These are phyloP conservation scores for Coemansia sp. DNA, from an alignment of 192 early-diverging fungal genomes.

Conservation along the genomic window DNA sequence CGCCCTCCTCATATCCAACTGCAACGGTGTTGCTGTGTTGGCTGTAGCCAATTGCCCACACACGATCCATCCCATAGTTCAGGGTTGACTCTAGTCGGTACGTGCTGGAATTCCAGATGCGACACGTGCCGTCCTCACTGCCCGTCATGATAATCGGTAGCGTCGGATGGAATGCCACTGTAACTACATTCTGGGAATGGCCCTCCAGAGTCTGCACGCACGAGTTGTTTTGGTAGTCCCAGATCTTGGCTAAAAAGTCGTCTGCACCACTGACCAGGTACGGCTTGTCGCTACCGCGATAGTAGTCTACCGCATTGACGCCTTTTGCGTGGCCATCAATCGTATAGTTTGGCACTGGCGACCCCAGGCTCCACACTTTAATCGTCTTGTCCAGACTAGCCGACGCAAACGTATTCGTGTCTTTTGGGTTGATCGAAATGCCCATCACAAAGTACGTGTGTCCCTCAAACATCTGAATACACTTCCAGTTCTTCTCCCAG, in stretches of 20 bases:
- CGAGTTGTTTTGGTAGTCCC: slow-evolving; percentile 99
- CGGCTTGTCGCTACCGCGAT: slow-evolving; percentile 96
- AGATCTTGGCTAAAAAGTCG: slow-evolving; percentile 92
- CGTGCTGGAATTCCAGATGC: slow-evolving; percentile 97
- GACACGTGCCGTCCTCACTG: slow-evolving; percentile 91
- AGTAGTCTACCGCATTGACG: slow-evolving; percentile 98
- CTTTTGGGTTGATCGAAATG: slow-evolving; percentile 98
- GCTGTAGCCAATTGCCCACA: slow-evolving; percentile 91
- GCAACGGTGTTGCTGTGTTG: slow-evolving; percentile 89
- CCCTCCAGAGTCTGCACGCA: slow-evolving; percentile 99
- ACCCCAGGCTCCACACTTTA: slow-evolving; percentile 97
- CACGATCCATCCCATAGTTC: slow-evolving; percentile 96
- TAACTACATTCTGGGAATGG: slow-evolving; percentile 90
- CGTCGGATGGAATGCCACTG: slow-evolving; percentile 91
- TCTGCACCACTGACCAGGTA: slow-evolving; percentile 95
- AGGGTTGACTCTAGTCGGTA: slow-evolving; percentile 95
- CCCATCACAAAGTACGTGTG: slow-evolving; percentile 98
- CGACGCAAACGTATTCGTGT: slow-evolving; percentile 97
- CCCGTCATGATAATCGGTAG: slow-evolving; percentile 95
- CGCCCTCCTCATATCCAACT: slow-evolving; percentile 95
- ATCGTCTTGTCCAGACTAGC: slow-evolving; percentile 94
- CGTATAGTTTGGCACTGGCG: slow-evolving; percentile 91
- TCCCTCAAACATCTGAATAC: slow-evolving; percentile 94
- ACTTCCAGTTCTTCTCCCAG: slow-evolving; percentile 99
- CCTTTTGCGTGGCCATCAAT: slow-evolving; percentile 97